Evolutionary conservation across 169 alveolate genomes (phyloP).

Genomic region (Plasmodium yoelii): DNA sequence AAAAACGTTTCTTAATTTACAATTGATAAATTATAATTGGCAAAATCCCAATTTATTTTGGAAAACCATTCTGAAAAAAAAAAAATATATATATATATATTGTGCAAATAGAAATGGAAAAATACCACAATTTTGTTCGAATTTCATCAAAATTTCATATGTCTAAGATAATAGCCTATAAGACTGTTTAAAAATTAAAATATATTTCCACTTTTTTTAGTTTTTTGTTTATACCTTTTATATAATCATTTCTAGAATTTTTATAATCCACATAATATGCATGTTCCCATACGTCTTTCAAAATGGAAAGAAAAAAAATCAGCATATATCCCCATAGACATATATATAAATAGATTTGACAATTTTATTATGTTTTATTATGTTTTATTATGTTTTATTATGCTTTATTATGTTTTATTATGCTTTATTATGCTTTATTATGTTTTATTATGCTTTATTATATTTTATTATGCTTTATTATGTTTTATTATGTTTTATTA

Average conservation of each 20-base stretch:
- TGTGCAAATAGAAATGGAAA: not conserved
- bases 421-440: too few relatives aligned
- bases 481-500: too few relatives aligned
- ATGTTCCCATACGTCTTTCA: slow-evolving; percentile 96
- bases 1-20: not conserved
- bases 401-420: too few relatives aligned
- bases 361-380: too few relatives aligned
- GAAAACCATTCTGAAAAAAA: slow-evolving; percentile 52
- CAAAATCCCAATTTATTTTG: slow-evolving; percentile 71
- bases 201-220: not conserved
- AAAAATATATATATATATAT: not conserved
- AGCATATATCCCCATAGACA: not conserved
- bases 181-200: too few relatives aligned
- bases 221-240: slow-evolving; percentile 29
- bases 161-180: too few relatives aligned
- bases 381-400: too few relatives aligned
- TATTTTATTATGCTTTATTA: too few relatives aligned
- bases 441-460: too few relatives aligned
- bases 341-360: too few relatives aligned
- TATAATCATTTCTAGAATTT: slow-evolving; percentile 87
- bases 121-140: too few relatives aligned
- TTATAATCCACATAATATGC: slow-evolving; percentile 95
- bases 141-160: too few relatives aligned
- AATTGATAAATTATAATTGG: slow-evolving; percentile 63
- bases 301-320: slow-evolving; percentile 10